Evolutionary conservation across 257 asterid species (phyloP).

Genomic region (Ajuga chamaepitys): DNA sequence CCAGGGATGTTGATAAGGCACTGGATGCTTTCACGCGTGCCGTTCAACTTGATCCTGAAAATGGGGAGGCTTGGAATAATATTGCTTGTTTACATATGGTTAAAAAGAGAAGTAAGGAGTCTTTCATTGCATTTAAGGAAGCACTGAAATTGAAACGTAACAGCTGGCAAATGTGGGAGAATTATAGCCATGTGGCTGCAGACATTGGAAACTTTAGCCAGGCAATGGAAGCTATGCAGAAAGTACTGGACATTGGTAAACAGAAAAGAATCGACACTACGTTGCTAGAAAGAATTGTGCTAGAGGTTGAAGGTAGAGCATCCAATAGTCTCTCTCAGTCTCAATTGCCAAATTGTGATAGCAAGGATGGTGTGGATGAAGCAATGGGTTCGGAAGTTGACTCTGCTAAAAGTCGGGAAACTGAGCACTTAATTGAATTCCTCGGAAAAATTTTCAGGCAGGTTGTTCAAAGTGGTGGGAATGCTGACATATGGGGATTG

Average conservation of each 20-base stretch:
- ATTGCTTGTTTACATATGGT: conserved; percentile 86
- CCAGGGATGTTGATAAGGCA: conserved; percentile 73
- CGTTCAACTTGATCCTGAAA: conserved; percentile 92
- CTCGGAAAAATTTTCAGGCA: conserved; percentile 59
- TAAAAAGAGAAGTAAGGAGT: conserved; percentile 68
- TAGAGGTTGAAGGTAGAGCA: conserved; percentile 46
- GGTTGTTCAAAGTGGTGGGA: conserved; percentile 60
- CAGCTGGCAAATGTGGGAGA: conserved; percentile 99
- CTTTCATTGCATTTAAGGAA: conserved; percentile 93
- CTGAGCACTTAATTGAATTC: conserved; percentile 44
- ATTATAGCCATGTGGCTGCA: conserved; percentile 79
- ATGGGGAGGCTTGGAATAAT: conserved; percentile 98
- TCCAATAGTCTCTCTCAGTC: conserved; percentile 17
- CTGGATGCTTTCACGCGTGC: conserved; percentile 84
- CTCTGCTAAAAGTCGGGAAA: conserved; percentile 38
- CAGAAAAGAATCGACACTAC: conserved; percentile 51
- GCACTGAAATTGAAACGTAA: conserved; percentile 81
- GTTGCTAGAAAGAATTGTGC: conserved; percentile 56
- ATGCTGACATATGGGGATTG: conserved; percentile 70
- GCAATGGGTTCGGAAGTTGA: conserved; percentile 20
- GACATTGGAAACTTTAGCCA: conserved; percentile 67
- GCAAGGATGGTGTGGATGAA: neutral
- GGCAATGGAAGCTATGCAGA: conserved; percentile 73
- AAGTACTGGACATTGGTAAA: conserved; percentile 55
- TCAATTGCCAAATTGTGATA: neutral